Percentiles rank a stretch among this genome's conserved stretches.
Conservation (phyloP, 768 basidiomycete species). For the Tricholoma matsutake region DNA sequence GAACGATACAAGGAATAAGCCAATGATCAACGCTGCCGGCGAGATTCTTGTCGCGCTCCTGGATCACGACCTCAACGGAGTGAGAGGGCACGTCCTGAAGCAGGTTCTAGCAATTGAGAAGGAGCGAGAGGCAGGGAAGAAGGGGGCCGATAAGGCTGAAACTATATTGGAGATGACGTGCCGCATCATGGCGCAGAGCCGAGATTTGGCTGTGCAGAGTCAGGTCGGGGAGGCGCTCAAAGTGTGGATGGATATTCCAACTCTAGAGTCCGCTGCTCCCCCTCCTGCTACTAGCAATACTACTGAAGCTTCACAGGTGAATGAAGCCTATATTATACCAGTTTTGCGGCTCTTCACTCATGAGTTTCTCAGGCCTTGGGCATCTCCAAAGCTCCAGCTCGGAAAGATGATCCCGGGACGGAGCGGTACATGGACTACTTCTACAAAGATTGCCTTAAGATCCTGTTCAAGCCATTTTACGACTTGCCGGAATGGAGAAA, state of each 20-base stretch:
- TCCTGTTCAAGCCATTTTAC: constrained; percentile 76
- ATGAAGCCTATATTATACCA: background rate
- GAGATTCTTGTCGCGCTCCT: constrained; percentile 83
- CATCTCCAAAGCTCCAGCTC: constrained; percentile 33
- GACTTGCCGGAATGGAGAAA: constrained; percentile 66
- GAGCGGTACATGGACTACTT: constrained; percentile 94
- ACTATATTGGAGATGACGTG: constrained; percentile 77
- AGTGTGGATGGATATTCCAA: constrained; percentile 76
- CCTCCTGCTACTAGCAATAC: constrained; percentile 26
- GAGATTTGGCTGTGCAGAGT: constrained; percentile 84
- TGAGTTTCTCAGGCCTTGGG: constrained; percentile 36
- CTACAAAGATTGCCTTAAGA: constrained; percentile 78
- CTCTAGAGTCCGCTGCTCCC: constrained; percentile 26
- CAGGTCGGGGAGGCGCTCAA: constrained; percentile 87
- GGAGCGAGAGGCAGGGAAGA: constrained; percentile 54
- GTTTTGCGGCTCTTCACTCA: constrained; percentile 5
- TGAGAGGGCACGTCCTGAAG: constrained; percentile 80
- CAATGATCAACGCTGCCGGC: constrained; percentile 77
- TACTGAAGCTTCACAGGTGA: constrained; percentile 32
- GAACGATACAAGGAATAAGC: constrained; percentile 42
- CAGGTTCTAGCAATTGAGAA: constrained; percentile 72
- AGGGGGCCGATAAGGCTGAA: constrained; percentile 60
- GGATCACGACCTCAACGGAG: constrained; percentile 89
- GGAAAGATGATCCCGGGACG: constrained; percentile 81
- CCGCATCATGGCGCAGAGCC: constrained; percentile 71